Evolutionary conservation across 768 basidiomycete species (phyloP).

Genomic region (Coprinopsis strossmayeri): DNA sequence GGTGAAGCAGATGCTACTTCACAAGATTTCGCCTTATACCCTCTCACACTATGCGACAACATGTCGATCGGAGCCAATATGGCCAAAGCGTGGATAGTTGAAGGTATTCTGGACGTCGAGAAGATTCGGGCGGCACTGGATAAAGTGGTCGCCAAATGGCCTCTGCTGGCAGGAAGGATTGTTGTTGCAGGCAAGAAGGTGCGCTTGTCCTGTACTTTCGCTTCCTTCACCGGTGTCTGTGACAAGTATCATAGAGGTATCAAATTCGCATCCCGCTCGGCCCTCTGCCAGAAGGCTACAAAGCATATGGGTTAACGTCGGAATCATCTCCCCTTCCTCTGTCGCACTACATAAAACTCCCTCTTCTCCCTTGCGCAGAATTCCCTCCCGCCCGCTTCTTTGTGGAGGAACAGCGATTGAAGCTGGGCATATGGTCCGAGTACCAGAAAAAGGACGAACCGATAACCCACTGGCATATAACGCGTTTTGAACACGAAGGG

Average conservation of each 20-base stretch:
- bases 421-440: constrained; percentile 10
- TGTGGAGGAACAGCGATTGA: constrained; percentile 22
- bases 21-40: background rate
- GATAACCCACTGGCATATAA: constrained; percentile 38
- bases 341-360: constrained; percentile 28
- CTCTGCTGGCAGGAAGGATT: constrained; percentile 19
- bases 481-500: constrained; percentile 23
- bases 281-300: constrained; percentile 24
- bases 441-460: constrained; percentile 27
- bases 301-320: constrained; percentile 28
- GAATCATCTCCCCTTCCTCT: constrained; percentile 26
- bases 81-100: constrained; percentile 26
- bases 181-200: background rate
- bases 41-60: background rate
- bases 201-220: background rate
- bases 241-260: constrained; percentile 24
- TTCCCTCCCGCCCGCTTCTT: constrained; percentile 29
- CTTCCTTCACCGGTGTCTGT: background rate
- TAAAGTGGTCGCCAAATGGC: constrained; percentile 23
- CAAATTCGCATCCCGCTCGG: constrained; percentile 28
- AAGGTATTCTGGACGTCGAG: constrained; percentile 29
- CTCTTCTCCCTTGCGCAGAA: constrained; percentile 25
- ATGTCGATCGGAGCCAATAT: background rate
- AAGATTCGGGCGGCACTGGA: constrained; percentile 24
- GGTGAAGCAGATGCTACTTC: background rate